Evolutionary conservation across 2,329 filamentous ascomycete genomes (phyloP).

Genomic region (Botryotinia calthae): DNA sequence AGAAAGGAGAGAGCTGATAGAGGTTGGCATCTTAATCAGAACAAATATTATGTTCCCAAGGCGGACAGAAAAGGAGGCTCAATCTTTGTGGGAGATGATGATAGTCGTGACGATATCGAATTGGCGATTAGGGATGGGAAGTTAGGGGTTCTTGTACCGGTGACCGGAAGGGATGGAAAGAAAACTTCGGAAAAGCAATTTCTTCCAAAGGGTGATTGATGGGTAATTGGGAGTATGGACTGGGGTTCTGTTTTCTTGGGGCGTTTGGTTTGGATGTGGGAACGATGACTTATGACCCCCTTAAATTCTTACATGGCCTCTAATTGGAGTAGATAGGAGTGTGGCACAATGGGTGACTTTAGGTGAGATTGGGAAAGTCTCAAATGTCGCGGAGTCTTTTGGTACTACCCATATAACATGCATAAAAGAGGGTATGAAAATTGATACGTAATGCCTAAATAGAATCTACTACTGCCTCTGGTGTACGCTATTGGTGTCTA

Average conservation of each 20-base stretch:
- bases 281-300: constrained; percentile 1
- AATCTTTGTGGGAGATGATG: background rate
- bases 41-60: constrained; percentile 16
- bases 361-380: background rate
- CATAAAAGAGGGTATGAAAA: background rate
- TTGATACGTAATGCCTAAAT: background rate
- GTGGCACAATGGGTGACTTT: background rate
- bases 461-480: background rate
- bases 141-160: background rate
- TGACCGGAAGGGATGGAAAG: background rate
- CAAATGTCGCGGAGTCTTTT: background rate
- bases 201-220: background rate
- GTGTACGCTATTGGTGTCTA: background rate
- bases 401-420: background rate
- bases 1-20: constrained; percentile 25
- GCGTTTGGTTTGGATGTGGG: background rate
- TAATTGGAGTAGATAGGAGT: background rate
- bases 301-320: background rate
- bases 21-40: constrained; percentile 32
- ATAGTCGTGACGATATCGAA: background rate
- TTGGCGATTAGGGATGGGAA: background rate
- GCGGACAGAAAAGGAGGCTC: constrained; percentile 1
- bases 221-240: background rate
- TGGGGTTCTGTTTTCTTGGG: background rate
- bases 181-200: background rate